Evolutionary conservation across 2,329 filamentous ascomycete species (phyloP), one percentile per base, ranked within the genome.

Genomic region (Aspergillus flavus): DNA sequence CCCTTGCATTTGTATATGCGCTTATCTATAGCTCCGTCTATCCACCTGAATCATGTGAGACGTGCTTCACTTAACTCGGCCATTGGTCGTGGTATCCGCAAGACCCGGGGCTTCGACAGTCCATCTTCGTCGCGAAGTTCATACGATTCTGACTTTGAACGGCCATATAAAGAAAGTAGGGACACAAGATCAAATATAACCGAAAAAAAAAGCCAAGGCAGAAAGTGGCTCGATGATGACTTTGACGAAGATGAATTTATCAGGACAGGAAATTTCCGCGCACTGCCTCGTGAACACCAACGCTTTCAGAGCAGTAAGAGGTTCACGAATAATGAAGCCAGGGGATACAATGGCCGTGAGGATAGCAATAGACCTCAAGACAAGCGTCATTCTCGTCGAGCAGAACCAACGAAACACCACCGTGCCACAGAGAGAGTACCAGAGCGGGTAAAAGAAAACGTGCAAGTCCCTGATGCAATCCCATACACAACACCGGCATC

Each of bases 401-500:
- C 46, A 36, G 61, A 60, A 28, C 39, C n/a, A 41, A 26, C 50
- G 36, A 56, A 52, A 48, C 66, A 61, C 39, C 70, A 73, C 36
- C 65, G 66, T 34, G 52, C 57, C 30, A 71, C 72, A 30, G 69
- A 74, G 14, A 62, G 61, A 45, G 62, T 65, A 34, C 76, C 76
- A 26, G 75, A 78, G 64, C 69, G 72, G 48, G 68, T 77, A 11
- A 77, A 76, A 46, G 61, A 70, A 21, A 65, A 76, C 46, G 73
- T 79, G 52, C 76, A 68, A 63, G 73, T 79, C 1, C 81, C 81
- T 0, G 63, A 78, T 4, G 75, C 80, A 7, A 83, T 91, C 21
- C 87, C 88, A 1, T 89, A 94, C 73, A 93, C 92, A 0, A 96
- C 93, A 0, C 91, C 94, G 0, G 92, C 92, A 6, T 97, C 94